Percentiles rank a stretch among this genome's conserved stretches.
phyloP scores from a whole-genome alignment of 2,329 filamentous ascomycete species.

The Helotiales sp. region DNA sequence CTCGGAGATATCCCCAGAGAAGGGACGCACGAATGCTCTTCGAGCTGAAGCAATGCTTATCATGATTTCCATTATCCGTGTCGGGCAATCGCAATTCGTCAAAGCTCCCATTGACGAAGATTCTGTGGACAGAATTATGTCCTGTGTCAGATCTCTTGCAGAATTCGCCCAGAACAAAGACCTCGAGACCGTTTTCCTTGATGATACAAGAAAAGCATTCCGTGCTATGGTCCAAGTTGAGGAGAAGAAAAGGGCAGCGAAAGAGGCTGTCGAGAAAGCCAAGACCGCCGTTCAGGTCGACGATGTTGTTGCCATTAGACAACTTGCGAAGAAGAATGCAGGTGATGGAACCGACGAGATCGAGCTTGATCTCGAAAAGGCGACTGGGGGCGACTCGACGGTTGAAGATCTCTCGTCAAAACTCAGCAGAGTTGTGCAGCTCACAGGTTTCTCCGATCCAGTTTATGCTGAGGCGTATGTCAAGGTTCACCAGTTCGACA shows the following conservation, averaged over 20 bases:
- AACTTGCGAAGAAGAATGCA: constrained; percentile 88
- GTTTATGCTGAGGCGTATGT: constrained; percentile 99
- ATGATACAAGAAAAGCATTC: constrained; percentile 95
- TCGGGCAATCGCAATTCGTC: constrained; percentile 98
- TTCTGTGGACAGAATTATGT: constrained; percentile 98
- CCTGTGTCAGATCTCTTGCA: constrained; percentile 86
- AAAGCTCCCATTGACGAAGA: constrained; percentile 98
- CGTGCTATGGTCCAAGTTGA: constrained; percentile 95
- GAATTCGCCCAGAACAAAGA: constrained; percentile 90
- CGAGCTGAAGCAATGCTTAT: constrained; percentile 98
- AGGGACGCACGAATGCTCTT: constrained; percentile 86
- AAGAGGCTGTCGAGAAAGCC: constrained; percentile 88
- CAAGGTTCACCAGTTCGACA: constrained; percentile 98
- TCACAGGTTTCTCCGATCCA: constrained; percentile 96
- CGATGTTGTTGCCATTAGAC: constrained; percentile 88
- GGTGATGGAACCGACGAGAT: constrained; percentile 81
- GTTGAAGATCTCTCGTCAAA: constrained; percentile 90
- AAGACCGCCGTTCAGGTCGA: constrained; percentile 95
- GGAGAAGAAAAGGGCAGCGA: constrained; percentile 95
- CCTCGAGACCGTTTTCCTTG: constrained; percentile 86
- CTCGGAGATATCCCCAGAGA: constrained; percentile 85
- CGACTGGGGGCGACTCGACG: constrained; percentile 84
- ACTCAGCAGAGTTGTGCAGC: constrained; percentile 91
- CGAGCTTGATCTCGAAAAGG: constrained; percentile 87
- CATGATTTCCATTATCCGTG: constrained; percentile 98